Evolutionary conservation across 2,329 filamentous ascomycete genomes (phyloP).

Genomic region (Trichoderma afroharzianum): DNA sequence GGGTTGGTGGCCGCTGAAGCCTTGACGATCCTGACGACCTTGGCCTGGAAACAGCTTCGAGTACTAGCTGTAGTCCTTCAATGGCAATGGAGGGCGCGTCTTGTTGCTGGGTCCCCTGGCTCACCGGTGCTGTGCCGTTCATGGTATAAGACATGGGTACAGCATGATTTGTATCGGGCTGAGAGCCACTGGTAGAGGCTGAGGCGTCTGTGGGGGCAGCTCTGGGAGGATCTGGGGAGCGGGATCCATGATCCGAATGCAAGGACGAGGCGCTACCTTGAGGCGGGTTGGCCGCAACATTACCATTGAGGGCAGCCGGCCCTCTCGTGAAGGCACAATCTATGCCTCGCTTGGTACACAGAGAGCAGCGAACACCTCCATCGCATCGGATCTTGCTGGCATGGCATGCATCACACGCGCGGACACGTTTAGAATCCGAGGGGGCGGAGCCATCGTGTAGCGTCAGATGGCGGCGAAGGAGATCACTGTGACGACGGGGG

Average conservation of each 20-base stretch:
- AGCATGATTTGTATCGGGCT: background rate
- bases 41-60: constrained; percentile 12
- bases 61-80: constrained; percentile 7
- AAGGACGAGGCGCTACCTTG: background rate
- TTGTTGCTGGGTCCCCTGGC: background rate
- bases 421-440: constrained; percentile 33
- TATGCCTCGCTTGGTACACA: constrained; percentile 38
- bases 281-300: background rate
- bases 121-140: too few relatives aligned
- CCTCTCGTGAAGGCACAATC: constrained; percentile 31
- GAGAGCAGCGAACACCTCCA: constrained; percentile 37
- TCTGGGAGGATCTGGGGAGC: background rate
- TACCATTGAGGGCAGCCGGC: background rate
- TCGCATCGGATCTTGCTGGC: constrained; percentile 45
- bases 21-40: background rate
- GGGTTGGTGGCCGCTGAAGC: background rate
- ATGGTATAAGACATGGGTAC: background rate
- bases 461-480: constrained; percentile 36
- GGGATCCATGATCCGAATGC: background rate
- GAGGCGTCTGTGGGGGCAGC: background rate
- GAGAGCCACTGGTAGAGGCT: background rate
- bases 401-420: constrained; percentile 43
- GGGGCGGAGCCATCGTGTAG: constrained; percentile 32
- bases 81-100: background rate
- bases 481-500: constrained; percentile 27